Conservation (phyloP, 23 red algal genomes). For the Agarophyton chilense region DNA sequence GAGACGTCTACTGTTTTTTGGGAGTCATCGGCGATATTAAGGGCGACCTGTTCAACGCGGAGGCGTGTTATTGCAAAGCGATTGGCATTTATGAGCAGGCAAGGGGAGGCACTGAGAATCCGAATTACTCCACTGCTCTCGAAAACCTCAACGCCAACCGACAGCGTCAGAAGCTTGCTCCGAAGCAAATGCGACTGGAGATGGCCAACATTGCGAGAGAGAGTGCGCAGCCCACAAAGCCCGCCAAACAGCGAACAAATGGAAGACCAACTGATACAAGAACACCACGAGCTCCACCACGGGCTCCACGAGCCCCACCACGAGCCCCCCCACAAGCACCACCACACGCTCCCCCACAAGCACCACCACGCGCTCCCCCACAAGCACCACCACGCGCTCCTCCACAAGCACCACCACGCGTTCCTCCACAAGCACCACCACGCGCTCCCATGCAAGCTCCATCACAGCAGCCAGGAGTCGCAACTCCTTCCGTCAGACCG, state of each 20-base stretch:
- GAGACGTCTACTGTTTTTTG: conserved; percentile 64
- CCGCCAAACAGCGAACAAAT: neutral
- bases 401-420: too few relatives aligned
- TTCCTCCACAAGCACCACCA: too few relatives aligned
- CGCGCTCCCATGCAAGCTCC: too few relatives aligned
- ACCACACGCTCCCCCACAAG: too few relatives aligned
- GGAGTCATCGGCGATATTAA: conserved; percentile 66
- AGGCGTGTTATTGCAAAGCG: conserved; percentile 51
- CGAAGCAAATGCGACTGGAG: conserved; percentile 4
- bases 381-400: too few relatives aligned
- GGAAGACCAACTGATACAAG: neutral
- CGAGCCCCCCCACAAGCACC: too few relatives aligned
- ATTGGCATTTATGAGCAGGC: conserved; percentile 56
- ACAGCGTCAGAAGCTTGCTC: conserved; percentile 18
- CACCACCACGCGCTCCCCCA: too few relatives aligned
- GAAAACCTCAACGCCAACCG: conserved; percentile 70
- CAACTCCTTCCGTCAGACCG: neutral
- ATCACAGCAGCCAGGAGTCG: neutral
- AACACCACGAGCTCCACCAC: neutral
- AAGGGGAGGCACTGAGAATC: conserved; percentile 32
- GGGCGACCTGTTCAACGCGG: conserved; percentile 34
- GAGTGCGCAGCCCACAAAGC: neutral
- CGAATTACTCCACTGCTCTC: conserved; percentile 60
- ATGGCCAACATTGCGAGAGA: neutral
- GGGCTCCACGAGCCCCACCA: too few relatives aligned